Base-by-base conservation (phyloP, 2,329 filamentous ascomycete genomes). In the Microdochium trichocladiopsis region DNA sequence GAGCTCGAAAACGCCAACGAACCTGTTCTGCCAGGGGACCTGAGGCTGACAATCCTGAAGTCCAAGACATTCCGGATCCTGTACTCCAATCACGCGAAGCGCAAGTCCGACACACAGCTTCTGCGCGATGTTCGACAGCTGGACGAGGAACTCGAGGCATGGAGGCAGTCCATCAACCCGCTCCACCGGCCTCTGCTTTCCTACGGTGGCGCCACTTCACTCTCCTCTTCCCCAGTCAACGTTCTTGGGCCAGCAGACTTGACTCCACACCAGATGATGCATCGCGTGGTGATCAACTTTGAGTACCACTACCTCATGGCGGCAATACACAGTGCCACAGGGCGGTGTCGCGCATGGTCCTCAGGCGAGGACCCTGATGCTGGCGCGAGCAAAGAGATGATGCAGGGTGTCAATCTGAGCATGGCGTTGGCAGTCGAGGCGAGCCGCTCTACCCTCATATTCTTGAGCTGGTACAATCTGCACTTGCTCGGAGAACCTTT, bases 221-320 rank as follows among this genome's bases (percentile, higher is more conserved):
- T n/a, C n/a, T n/a, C n/a, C n/a, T 45, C 41, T 18, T 45, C 21
- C 41, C 12, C 36, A 6, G 10, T 6, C 36, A 9, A 5, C 41
- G 16, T 18, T 5, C 41, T 18, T 18, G 41, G 14, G 18, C 14
- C 18, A 23, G 41, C 12, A 12, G 14, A 12, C 41, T 9, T 18
- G 3, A 57, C 52, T 6, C 47, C 56, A 5, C 65, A 69, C n/a
- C 61, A 68, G 16, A 72, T 64, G 49, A 78, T 80, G 70, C 68
- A 74, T 4, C 64, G 68, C 2, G 72, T 79, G 14, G 67, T 76
- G 47, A 58, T 80, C 2, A 72, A 77, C 16, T 61, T 83, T 4
- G 77, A 82, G 49, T 83, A 83, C 50, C 74, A 82, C 54, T 70
- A 80, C 51, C 70, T 80, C 43, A 69, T 82, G 62, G 73, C 74